Base-by-base conservation (phyloP, 2,329 filamentous ascomycete genomes). In the Cercospora nicotianae region DNA sequence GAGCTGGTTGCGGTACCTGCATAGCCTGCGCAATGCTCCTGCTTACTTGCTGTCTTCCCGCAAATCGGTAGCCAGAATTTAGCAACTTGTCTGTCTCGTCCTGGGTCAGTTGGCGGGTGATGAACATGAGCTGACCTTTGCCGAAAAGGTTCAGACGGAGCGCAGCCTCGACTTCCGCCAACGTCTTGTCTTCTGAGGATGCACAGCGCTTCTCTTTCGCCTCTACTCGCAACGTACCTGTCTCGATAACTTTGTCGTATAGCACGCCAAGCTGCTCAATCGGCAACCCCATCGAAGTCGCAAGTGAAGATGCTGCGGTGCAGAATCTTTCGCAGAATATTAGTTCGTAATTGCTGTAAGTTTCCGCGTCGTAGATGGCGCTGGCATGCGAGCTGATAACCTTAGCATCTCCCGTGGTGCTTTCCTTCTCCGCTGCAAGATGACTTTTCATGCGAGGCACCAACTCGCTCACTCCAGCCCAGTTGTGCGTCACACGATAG, bases 321-420 rank as follows among this genome's bases (percentile, higher is more conserved):
- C 92, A 96, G 78, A 96, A 96, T 9, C 94, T 84, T 76, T 96
- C 91, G 26, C 92, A 89, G 77, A 96, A 93, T 1, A 94, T 84
- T 16, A 89, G 82, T 36, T 92, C 90, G 77, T 94, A 94, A 68
- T 92, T 86, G 10, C 87, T 83, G 63, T 90, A 86, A 12, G 87
- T 81, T 23, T 87, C 84, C 1, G 86, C 82, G 70, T 89, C 80
- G 64, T 84, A 86, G 20, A 73, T 65, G 16, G 74, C 75, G 55
- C 74, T 76, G 6, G 72, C 76, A 10, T 73, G 69, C 13, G 76
- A 76, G 67, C 75, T 77, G 65, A 67, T 67, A 10, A 72, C 74
- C 16, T 72, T 66, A 2, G 73, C 70, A 42, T 76, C 67, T 36
- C 75, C 79, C 78, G 6, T 74, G 33, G 71, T 83, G 28, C 73